Conservation (phyloP, 129 eudicot genomes). For the Escallonia herrerae region DNA sequence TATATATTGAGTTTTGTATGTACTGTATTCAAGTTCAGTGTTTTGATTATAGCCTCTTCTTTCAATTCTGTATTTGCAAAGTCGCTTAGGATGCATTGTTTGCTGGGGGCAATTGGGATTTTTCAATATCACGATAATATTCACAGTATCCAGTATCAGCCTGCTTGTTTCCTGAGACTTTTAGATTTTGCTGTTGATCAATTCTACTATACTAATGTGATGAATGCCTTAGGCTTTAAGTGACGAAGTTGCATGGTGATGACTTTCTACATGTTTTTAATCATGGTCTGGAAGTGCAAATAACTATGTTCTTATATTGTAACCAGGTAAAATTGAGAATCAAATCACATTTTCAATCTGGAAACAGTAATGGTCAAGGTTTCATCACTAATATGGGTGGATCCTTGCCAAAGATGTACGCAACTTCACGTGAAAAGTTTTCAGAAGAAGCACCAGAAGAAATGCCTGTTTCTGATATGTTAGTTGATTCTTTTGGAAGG, state of each 20-base stretch:
- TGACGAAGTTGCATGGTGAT: too few relatives aligned
- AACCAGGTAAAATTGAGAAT: constrained; percentile 39
- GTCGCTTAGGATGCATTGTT: too few relatives aligned
- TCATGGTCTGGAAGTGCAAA: not conserved
- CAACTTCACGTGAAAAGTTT: constrained; percentile 49
- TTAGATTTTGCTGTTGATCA: too few relatives aligned
- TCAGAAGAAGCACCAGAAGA: constrained; percentile 44
- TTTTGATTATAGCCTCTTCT: too few relatives aligned
- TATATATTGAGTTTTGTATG: too few relatives aligned
- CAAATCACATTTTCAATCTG: constrained; percentile 26
- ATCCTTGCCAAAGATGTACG: constrained; percentile 32
- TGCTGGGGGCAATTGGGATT: too few relatives aligned
- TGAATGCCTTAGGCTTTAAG: too few relatives aligned
- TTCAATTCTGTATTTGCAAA: too few relatives aligned
- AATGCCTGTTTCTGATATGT: constrained; percentile 52
- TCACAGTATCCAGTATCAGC: not conserved
- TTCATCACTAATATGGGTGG: constrained; percentile 16
- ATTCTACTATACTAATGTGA: too few relatives aligned
- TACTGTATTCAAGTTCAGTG: too few relatives aligned
- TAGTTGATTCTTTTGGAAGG: constrained; percentile 92
- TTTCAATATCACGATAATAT: too few relatives aligned
- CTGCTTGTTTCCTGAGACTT: not conserved
- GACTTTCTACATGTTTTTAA: not conserved
- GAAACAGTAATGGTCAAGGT: constrained; percentile 23
- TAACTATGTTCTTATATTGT: constrained; percentile 18